phyloP scores from a whole-genome alignment of 345 rosid species.

The Populus pruinosa region DNA sequence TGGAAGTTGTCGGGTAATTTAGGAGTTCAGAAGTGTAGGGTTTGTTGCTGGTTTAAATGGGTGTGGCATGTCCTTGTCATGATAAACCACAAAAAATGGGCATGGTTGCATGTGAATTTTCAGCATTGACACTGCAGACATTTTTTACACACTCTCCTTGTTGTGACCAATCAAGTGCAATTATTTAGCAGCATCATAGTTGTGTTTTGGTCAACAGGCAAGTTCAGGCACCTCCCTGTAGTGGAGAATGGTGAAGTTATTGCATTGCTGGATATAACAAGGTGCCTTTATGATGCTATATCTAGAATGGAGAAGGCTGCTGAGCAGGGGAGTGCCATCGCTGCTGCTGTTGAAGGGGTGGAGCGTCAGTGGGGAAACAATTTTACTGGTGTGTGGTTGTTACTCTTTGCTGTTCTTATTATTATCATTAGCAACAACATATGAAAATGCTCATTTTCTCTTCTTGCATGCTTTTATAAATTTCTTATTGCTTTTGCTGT shows the following conservation, averaged over 20 bases:
- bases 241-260: slow-evolving; percentile 98
- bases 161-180: background rate
- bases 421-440: background rate
- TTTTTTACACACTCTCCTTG: too few species aligned
- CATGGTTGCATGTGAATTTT: background rate
- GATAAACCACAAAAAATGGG: background rate
- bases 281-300: slow-evolving; percentile 94
- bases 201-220: slow-evolving; percentile 44
- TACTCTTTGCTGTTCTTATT: background rate
- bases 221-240: slow-evolving; percentile 95
- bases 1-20: background rate
- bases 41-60: background rate
- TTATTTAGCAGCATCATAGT: slow-evolving; percentile 5
- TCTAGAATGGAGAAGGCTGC: slow-evolving; percentile 98
- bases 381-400: slow-evolving; percentile 47
- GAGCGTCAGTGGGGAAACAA: slow-evolving; percentile 90
- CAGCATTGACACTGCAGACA: background rate
- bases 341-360: slow-evolving; percentile 98
- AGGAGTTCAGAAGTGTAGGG: background rate
- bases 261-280: slow-evolving; percentile 91
- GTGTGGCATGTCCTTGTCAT: background rate
- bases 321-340: slow-evolving; percentile 95
- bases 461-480: background rate
- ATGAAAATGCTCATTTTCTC: background rate
- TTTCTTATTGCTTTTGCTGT: background rate